A percentile compares a stretch with the other conserved stretches of the same genome.
phyloP scores from a whole-genome alignment of 1,139 yeast species.

The Geotrichum aggregatum region DNA sequence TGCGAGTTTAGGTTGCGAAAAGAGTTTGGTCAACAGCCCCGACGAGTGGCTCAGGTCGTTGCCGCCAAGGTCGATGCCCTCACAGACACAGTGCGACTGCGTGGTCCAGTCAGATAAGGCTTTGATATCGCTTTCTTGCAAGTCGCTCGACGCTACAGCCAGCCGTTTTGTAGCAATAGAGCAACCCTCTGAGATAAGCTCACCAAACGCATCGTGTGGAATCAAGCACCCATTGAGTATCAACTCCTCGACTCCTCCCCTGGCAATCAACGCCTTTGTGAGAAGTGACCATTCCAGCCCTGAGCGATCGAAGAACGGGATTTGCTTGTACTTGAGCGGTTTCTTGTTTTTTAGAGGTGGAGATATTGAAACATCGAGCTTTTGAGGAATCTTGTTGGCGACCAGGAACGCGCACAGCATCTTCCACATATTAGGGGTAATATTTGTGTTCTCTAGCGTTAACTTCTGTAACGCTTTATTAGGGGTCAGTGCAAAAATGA shows the following conservation, averaged over 20 bases:
- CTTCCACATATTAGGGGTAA: slow-evolving; percentile 70
- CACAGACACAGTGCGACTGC: slow-evolving; percentile 50
- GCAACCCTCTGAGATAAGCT: slow-evolving; percentile 55
- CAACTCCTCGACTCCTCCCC: slow-evolving; percentile 83
- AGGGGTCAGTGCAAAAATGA: slow-evolving; percentile 59
- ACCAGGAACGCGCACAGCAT: slow-evolving; percentile 67
- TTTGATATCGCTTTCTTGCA: slow-evolving; percentile 54
- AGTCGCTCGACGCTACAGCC: slow-evolving; percentile 72
- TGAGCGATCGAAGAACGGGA: slow-evolving; percentile 46
- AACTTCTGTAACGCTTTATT: slow-evolving; percentile 63
- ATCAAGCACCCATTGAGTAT: slow-evolving; percentile 76
- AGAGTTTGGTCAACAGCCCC: slow-evolving; percentile 3
- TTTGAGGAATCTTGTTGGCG: slow-evolving; percentile 53
- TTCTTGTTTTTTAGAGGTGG: slow-evolving; percentile 19
- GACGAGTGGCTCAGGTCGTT: slow-evolving; percentile 12
- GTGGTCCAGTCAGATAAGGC: slow-evolving; percentile 62
- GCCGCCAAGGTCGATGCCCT: slow-evolving; percentile 82
- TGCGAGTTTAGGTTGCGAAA: slow-evolving; percentile 27
- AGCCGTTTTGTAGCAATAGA: slow-evolving; percentile 56
- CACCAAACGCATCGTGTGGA: slow-evolving; percentile 43
- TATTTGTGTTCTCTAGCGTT: slow-evolving; percentile 71
- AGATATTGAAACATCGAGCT: slow-evolving; percentile 51
- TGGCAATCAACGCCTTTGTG: slow-evolving; percentile 50
- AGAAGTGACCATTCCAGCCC: slow-evolving; percentile 76
- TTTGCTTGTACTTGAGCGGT: slow-evolving; percentile 16